phyloP scores from a whole-genome alignment of 352 stramenopile species.

The Globisporangium lucens region DNA sequence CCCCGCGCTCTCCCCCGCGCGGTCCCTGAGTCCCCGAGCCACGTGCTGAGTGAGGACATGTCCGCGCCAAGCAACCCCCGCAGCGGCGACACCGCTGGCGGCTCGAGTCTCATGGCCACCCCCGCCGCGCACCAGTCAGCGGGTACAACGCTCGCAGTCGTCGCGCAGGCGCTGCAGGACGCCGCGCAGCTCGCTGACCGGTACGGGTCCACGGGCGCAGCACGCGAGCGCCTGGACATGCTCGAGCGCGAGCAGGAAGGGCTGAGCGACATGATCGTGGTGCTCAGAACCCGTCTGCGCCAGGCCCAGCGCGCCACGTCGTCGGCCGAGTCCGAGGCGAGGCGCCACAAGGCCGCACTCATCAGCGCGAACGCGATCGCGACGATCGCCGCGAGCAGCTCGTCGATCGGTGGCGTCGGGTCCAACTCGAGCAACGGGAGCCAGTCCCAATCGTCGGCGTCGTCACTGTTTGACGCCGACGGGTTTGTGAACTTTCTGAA shows the following conservation, averaged over 20 bases:
- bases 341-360: slow-evolving; percentile 17
- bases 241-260: slow-evolving; percentile 28
- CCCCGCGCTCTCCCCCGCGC: not conserved
- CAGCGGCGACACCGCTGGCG: not conserved
- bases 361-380: slow-evolving; percentile 10
- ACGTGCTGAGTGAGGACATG: slow-evolving; percentile 2
- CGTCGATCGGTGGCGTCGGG: not conserved
- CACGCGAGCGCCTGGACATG: slow-evolving; percentile 25
- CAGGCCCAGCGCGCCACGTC: slow-evolving; percentile 20
- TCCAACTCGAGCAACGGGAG: not conserved
- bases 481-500: slow-evolving; percentile 29
- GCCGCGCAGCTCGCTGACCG: slow-evolving; percentile 30
- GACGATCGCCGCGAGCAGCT: not conserved
- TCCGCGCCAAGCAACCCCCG: slow-evolving; percentile 1
- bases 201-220: slow-evolving; percentile 32
- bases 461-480: slow-evolving; percentile 18
- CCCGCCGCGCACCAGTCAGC: not conserved
- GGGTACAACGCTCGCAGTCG: slow-evolving; percentile 12
- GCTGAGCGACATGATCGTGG: slow-evolving; percentile 22
- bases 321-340: slow-evolving; percentile 21
- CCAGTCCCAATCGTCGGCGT: not conserved
- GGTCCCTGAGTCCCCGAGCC: slow-evolving; percentile 1
- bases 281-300: slow-evolving; percentile 18
- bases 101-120: not conserved
- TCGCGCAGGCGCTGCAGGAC: slow-evolving; percentile 30